phyloP scores from a whole-genome alignment of 352 stramenopile species.

The Phytopythium boreale region DNA sequence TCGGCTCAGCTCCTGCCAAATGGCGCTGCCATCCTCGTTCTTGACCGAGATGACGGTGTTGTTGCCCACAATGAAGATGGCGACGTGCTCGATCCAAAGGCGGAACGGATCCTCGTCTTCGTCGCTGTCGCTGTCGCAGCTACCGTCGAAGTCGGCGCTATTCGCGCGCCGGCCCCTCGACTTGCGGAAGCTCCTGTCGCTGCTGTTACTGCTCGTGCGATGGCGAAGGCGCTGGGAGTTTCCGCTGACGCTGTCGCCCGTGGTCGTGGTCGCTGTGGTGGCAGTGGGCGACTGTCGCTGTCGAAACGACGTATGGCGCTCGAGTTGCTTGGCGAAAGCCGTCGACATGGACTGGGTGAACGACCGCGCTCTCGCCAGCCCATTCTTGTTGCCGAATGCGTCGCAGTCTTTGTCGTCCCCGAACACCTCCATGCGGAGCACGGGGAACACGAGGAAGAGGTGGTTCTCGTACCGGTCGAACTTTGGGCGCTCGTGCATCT shows the following conservation, averaged over 20 bases:
- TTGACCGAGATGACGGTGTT: conserved; percentile 88
- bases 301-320: conserved; percentile 26
- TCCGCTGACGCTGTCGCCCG: not conserved
- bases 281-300: conserved; percentile 5
- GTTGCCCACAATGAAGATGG: conserved; percentile 80
- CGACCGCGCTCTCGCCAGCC: conserved; percentile 6
- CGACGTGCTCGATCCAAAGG: conserved; percentile 79
- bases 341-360: conserved; percentile 28
- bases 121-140: conserved; percentile 2
- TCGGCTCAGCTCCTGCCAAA: conserved; percentile 70
- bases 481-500: conserved; percentile 85
- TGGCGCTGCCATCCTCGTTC: conserved; percentile 56
- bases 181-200: not conserved
- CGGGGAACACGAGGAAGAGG: conserved; percentile 80
- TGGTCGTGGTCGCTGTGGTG: not conserved
- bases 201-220: not conserved
- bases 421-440: conserved; percentile 68
- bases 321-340: conserved; percentile 30
- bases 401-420: conserved; percentile 20
- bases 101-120: conserved; percentile 66
- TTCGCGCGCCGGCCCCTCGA: not conserved
- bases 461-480: conserved; percentile 85
- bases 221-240: not conserved
- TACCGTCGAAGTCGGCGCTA: not conserved
- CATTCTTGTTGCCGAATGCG: not conserved